Base-by-base conservation (phyloP, 371 early-diverging fungal genomes). In the Mortierella sp. region DNA sequence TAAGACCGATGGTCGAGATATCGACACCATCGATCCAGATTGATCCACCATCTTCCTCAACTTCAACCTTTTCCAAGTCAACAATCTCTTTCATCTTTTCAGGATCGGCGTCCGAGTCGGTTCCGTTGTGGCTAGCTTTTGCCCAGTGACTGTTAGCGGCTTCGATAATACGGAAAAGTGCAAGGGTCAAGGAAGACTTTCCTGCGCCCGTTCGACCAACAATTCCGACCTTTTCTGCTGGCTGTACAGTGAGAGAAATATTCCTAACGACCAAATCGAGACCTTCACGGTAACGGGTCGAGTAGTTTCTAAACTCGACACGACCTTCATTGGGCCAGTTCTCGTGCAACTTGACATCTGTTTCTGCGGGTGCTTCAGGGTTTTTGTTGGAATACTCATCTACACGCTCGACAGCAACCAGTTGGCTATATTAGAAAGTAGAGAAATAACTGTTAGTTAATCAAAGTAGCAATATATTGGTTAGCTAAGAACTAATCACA, bases 231-330 rank as follows among this genome's bases (percentile, higher is more conserved):
- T 84, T 85, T 47, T 86, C 85, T 0, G 67, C 59, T 12, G 84
- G 72, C 64, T 75, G 66, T 13, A 84, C 68, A 28, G 34, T 40
- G 37, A 84, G 74, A 9, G 60, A 54, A 28, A 72, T 89, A 61
- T 90, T 83, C 53, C 88, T 87, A 58, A 97, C 75, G 1, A 95
- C 96, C 0, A 93, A 86, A 7, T 88, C 86, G 65, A 96, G 84
- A 4, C 91, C 95, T 45, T 90, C 89, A 5, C 94, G 90, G 69
- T 97, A 97, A 57, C 91, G 88, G 37, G 95, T 89, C 37, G 89
- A 85, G 64, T 94, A 91, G 73, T 92, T 88, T 49, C 86, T 76
- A 83, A 96, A 90, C 64, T 91, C 91, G 59, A 96, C 88, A 26
- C 86, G 83, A 42, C 96, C 93, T 40, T 90, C 82, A 23, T 83